Conservation (phyloP, 495 filamentous ascomycete genomes). For the Penicillium coffeae region DNA sequence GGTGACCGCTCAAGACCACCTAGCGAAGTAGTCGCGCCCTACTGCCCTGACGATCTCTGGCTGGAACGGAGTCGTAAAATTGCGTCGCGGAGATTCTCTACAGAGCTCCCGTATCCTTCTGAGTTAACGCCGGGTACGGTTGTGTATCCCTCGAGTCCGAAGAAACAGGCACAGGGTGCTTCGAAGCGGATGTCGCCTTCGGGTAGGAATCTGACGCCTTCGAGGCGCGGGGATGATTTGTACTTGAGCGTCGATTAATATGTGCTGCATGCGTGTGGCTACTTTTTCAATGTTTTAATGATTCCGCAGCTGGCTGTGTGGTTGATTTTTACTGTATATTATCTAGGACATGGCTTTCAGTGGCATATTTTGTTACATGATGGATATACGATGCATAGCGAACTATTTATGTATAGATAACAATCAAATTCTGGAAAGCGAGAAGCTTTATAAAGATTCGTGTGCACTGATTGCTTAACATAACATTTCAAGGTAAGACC, state of each 20-base stretch:
- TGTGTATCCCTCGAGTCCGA: slow-evolving; percentile 20
- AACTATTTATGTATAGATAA: neutral
- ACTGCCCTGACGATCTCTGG: slow-evolving; percentile 35
- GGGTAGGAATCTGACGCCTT: slow-evolving; percentile 38
- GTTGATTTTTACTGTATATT: slow-evolving; percentile 4
- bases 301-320: neutral
- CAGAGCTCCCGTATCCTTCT: slow-evolving; percentile 22
- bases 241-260: slow-evolving; percentile 36
- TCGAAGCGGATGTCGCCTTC: slow-evolving; percentile 21
- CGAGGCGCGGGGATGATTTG: slow-evolving; percentile 32
- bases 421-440: too few relatives aligned
- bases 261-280: neutral
- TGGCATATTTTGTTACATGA: neutral
- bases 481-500: too few relatives aligned
- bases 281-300: neutral
- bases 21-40: slow-evolving; percentile 24
- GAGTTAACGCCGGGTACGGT: slow-evolving; percentile 10
- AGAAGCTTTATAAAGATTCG: neutral
- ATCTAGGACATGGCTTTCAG: neutral
- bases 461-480: neutral
- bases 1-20: slow-evolving; percentile 28
- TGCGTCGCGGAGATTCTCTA: neutral
- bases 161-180: slow-evolving; percentile 6
- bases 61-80: slow-evolving; percentile 14
- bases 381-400: neutral